phyloP scores from a whole-genome alignment of 116 monocot species.

The Iris pallida region DNA sequence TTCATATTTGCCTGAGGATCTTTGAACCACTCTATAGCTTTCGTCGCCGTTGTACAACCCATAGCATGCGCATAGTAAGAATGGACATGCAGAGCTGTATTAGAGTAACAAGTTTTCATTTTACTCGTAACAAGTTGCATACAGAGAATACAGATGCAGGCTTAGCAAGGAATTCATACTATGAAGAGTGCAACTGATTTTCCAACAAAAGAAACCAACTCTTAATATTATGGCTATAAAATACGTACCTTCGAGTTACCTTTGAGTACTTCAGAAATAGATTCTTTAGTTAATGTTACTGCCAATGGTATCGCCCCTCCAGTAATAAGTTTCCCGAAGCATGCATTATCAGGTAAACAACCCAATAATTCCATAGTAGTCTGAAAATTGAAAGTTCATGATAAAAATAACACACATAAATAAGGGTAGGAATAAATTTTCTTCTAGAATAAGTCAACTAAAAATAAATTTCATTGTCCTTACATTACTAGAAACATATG shows the following conservation, averaged over 20 bases:
- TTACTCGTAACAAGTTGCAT: neutral
- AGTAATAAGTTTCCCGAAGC: constrained; percentile 85
- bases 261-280: constrained; percentile 68
- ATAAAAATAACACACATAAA: neutral
- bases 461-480: no score
- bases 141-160: neutral
- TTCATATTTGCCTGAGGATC: constrained; percentile 62
- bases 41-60: constrained; percentile 70
- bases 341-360: constrained; percentile 79
- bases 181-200: neutral
- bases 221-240: neutral
- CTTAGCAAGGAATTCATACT: neutral
- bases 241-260: constrained; percentile 76
- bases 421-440: no score
- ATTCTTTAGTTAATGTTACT: constrained; percentile 77
- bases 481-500: no score
- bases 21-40: constrained; percentile 86
- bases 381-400: constrained; percentile 22
- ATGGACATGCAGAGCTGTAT: constrained; percentile 80
- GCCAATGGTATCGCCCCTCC: constrained; percentile 92
- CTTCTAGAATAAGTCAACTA: no score
- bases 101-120: neutral
- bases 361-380: constrained; percentile 86
- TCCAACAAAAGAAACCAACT: neutral
- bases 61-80: constrained; percentile 91